These are phyloP conservation scores for Heliosperma pusillum DNA, from an alignment of 148 eudicot species.

Conservation along the genomic window DNA sequence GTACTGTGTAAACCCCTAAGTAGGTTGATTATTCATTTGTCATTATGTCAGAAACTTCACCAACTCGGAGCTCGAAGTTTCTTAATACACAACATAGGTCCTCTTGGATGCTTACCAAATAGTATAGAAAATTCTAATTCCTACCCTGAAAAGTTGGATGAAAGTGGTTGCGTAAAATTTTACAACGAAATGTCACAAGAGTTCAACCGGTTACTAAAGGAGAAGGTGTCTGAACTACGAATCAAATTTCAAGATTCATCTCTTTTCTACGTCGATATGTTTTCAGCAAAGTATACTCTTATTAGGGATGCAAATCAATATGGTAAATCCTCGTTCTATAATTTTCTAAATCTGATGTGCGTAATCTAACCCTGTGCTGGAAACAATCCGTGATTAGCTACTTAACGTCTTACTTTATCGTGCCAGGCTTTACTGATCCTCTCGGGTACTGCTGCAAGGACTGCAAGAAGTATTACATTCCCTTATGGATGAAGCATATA, in stretches of 20 bases:
- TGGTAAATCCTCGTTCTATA: slow-evolving; percentile 39
- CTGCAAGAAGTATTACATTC: background rate
- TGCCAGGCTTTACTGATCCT: background rate
- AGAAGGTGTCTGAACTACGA: slow-evolving; percentile 38
- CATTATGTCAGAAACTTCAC: slow-evolving; percentile 34
- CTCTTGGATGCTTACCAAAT: slow-evolving; percentile 64
- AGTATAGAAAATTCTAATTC: slow-evolving; percentile 31
- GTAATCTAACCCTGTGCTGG: background rate
- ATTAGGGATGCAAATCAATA: slow-evolving; percentile 35
- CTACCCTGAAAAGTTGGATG: slow-evolving; percentile 41
- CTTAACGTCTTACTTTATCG: background rate
- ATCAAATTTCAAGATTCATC: slow-evolving; percentile 30
- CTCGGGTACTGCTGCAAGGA: background rate
- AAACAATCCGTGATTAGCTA: no score
- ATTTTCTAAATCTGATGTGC: no score
- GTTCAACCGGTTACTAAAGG: slow-evolving; percentile 46
- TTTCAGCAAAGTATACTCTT: slow-evolving; percentile 51
- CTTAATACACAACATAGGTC: slow-evolving; percentile 84
- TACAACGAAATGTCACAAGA: slow-evolving; percentile 52
- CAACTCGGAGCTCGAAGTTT: slow-evolving; percentile 54
- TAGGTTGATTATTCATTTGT: no score
- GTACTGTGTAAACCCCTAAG: no score
- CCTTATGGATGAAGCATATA: background rate
- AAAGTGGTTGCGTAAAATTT: slow-evolving; percentile 43
- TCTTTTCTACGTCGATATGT: slow-evolving; percentile 56